Percentiles rank a stretch among this genome's conserved stretches.
These are phyloP conservation scores for Polygonum maritimum DNA, from an alignment of 148 eudicot species.

Conservation along the genomic window DNA sequence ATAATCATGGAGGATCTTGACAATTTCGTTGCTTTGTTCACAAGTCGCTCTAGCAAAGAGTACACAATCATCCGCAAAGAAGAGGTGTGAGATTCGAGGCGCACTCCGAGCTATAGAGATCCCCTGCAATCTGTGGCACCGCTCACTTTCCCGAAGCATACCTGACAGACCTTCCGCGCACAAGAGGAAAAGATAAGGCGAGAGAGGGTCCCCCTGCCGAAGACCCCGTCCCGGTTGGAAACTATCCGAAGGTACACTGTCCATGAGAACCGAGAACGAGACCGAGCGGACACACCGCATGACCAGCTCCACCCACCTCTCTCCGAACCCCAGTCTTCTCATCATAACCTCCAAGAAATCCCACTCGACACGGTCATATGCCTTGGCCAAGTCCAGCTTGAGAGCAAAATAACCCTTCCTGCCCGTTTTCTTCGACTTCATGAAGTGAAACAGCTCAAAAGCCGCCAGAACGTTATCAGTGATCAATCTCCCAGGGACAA, in stretches of 20 bases:
- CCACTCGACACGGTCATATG: not conserved
- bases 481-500: not conserved
- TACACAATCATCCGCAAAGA: not conserved
- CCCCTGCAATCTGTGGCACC: too few species aligned
- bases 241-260: too few species aligned
- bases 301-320: not conserved
- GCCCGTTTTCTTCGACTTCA: not conserved
- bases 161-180: not conserved
- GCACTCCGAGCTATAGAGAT: too few species aligned
- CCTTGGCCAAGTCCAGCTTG: not conserved
- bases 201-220: not conserved
- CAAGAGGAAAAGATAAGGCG: not conserved
- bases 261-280: too few species aligned
- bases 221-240: too few species aligned
- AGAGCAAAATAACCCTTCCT: not conserved
- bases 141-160: too few species aligned
- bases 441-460: not conserved
- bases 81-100: too few species aligned
- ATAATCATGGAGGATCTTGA: not conserved
- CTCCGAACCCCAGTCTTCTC: not conserved
- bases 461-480: not conserved
- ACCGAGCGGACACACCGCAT: not conserved
- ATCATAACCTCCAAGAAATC: not conserved
- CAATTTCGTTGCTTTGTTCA: not conserved
- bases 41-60: not conserved